Evolutionary conservation across 2,329 filamentous ascomycete genomes (phyloP).

Genomic region (Magnaporthales sp.): DNA sequence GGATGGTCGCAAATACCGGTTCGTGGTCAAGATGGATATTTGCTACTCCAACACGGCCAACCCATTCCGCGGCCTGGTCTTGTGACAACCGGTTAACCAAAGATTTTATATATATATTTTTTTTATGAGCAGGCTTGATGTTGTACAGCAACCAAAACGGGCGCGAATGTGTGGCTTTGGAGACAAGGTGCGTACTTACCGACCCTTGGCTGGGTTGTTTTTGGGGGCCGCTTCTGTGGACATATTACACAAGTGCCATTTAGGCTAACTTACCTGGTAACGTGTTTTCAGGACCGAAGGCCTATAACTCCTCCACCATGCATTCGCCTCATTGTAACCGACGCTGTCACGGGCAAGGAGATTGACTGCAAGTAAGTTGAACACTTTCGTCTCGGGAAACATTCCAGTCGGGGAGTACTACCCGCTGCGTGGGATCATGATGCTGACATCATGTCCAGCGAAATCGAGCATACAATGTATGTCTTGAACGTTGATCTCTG

Average conservation of each 20-base stretch:
- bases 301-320: slow-evolving; percentile 95
- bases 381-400: background rate
- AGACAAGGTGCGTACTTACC: slow-evolving; percentile 65
- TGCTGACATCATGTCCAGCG: slow-evolving; percentile 33
- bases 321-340: slow-evolving; percentile 72
- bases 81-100: background rate
- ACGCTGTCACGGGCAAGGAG: slow-evolving; percentile 67
- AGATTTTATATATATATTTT: background rate
- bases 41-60: background rate
- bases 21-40: background rate
- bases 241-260: background rate
- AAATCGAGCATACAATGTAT: slow-evolving; percentile 43
- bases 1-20: slow-evolving; percentile 13
- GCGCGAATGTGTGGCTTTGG: slow-evolving; percentile 99
- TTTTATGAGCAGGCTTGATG: slow-evolving; percentile 48
- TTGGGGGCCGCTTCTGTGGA: background rate
- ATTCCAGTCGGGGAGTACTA: background rate
- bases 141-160: slow-evolving; percentile 84
- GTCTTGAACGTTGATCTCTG: slow-evolving; percentile 61
- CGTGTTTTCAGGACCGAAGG: slow-evolving; percentile 68
- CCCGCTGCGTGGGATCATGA: background rate
- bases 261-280: background rate
- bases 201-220: slow-evolving; percentile 1
- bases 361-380: slow-evolving; percentile 70
- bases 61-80: background rate